These are phyloP conservation scores for Funneliformis caledonium DNA, from an alignment of 371 early-diverging fungal genomes.

Conservation along the genomic window DNA sequence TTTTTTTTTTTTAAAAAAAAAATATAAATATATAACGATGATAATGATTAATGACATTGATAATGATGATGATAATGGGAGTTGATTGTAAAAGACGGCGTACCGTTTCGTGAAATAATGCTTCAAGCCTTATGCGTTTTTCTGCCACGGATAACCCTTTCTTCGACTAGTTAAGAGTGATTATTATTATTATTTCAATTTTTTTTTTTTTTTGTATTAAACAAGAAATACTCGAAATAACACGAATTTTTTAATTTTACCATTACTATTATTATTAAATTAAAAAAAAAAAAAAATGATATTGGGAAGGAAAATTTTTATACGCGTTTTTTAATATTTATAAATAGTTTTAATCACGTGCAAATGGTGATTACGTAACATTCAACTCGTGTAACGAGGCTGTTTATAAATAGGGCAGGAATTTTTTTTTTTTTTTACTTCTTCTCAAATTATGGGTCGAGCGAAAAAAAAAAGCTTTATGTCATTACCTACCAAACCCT, in stretches of 20 bases:
- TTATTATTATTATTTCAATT: no score
- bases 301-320: no score
- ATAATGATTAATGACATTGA: background rate
- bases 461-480: background rate
- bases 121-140: constrained; percentile 77
- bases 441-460: background rate
- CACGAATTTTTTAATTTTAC: background rate
- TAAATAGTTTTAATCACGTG: no score
- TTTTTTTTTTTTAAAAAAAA: no score
- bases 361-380: no score
- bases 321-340: no score
- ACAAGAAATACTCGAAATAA: no score
- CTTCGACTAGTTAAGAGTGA: constrained; percentile 39
- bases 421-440: no score
- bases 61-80: background rate
- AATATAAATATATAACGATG: background rate
- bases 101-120: constrained; percentile 83
- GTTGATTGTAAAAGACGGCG: background rate
- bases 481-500: background rate
- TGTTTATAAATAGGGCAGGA: no score
- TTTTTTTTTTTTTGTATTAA: no score
- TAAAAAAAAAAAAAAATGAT: no score
- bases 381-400: no score
- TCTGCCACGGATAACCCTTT: constrained; percentile 76
- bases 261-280: background rate